Base-by-base conservation (phyloP, 2,329 filamentous ascomycete genomes). In the Furcasterigmium sp. region DNA sequence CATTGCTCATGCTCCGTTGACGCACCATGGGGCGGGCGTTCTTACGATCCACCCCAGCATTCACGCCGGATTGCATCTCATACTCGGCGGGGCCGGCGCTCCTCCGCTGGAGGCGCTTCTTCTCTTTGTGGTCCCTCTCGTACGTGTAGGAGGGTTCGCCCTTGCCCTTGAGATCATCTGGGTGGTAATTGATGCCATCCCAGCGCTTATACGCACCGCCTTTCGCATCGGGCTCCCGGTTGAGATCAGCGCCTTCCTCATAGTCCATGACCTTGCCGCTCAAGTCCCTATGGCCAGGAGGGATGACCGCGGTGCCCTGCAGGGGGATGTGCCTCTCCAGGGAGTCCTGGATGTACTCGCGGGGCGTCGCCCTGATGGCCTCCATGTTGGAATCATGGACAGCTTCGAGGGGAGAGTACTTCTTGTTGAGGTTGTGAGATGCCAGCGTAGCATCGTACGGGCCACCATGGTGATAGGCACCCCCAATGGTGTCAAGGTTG, bases 381-480 rank as follows among this genome's bases (percentile, higher is more conserved):
- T 89, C 86, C 42, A 74, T 70, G 63, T 93, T 95, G 34, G 81
- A 82, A 3, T 78, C 73, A 44, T 72, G 70, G 5, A 95, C 77
- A 3, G 91, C 91, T 21, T 85, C 88, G 8, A 96, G 67, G 0
- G 91, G 91, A 3, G 87, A 83, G 46, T 70, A 71, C 50, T 63
- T 64, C 53, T 69, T 73, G 54, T 80, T 72, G 4, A 67, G 72
- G 65, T 96, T 96, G 38, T 87, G 78, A 11, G 85, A 79, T 2
- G 84, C 71, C 41, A 88, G 73, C 3, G 87, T 85, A 9, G 91
- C 88, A 59, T 97, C 91, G 54, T 87, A 97, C 0, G 91, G 91
- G 0, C 91, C 91, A 50, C 85, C 87, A 56, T 97, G 91, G 62
- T 96, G 91, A 63, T 95, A 95, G 3, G 75, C 66, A 15, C 74